Conservation (phyloP, 2,329 filamentous ascomycete genomes). For the Cladosporium austrohemisphaericum region DNA sequence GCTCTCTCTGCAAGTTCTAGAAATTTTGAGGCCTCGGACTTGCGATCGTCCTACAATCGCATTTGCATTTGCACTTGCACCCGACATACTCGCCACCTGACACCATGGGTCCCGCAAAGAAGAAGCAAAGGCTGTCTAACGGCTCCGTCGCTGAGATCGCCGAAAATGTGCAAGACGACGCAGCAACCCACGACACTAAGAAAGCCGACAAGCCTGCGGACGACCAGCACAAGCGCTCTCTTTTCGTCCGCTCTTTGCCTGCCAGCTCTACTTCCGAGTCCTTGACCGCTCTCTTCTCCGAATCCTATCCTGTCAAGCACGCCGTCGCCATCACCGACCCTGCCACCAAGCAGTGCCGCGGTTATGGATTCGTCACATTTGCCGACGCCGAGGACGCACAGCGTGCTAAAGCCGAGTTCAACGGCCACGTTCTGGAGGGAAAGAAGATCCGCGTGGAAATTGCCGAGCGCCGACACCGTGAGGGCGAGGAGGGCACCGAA, state of each 20-base stretch:
- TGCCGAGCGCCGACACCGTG: constrained; percentile 78
- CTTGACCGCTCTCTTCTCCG: constrained; percentile 85
- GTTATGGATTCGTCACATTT: constrained; percentile 96
- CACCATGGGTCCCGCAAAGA: constrained; percentile 29
- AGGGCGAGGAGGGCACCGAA: constrained; percentile 37
- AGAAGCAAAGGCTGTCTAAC: constrained; percentile 31
- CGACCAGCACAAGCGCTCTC: constrained; percentile 42
- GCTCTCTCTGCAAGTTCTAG: too few relatives aligned
- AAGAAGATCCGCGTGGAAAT: constrained; percentile 81
- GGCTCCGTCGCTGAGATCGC: constrained; percentile 24
- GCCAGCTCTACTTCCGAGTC: constrained; percentile 72
- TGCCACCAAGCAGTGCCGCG: constrained; percentile 79
- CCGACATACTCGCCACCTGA: not conserved
- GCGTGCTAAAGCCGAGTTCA: constrained; percentile 74
- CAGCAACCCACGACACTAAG: not conserved
- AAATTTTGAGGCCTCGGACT: not conserved
- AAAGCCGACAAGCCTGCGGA: constrained; percentile 10
- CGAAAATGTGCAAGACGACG: not conserved
- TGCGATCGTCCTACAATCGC: not conserved
- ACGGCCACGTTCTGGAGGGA: constrained; percentile 73
- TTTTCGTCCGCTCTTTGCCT: constrained; percentile 89
- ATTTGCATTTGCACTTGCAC: not conserved
- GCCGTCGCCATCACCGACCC: constrained; percentile 88
- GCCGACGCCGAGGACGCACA: constrained; percentile 87
- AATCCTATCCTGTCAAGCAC: constrained; percentile 92